Base-by-base conservation (phyloP, 2,329 filamentous ascomycete genomes). In the Chrysosphaeria jannelii region DNA sequence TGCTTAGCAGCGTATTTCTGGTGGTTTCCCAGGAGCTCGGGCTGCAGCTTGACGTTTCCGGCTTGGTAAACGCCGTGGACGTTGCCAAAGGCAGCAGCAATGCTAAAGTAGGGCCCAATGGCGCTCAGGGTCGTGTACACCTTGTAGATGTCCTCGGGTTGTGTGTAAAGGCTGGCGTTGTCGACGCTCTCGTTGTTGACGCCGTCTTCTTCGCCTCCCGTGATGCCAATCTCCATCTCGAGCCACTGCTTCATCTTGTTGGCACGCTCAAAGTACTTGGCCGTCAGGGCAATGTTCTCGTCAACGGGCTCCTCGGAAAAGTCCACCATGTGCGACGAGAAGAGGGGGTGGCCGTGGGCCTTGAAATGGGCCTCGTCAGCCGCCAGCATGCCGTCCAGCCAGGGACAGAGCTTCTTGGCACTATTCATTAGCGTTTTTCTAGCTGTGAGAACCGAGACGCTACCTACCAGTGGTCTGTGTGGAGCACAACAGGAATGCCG, bases 241-340 rank as follows among this genome's bases (percentile, higher is more conserved):
- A 97, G 65, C 76, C 76, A 93, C 51, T 91, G 78, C 62, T 88
- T 90, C 75, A 91, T 76, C 38, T 79, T 78, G 23, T 78, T 76
- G 43, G 71, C 75, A 36, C 81, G 72, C 65, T 90, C 69, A 33
- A 93, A 63, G 59, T 97, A 91, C 47, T 68, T 63, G 43, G 72
- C 74, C 30, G 81, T 93, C 43, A 75, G 91, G 43, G 69, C 46
- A 40, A 97, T 70, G 64, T 97, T 93, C 51, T 60, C 76, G 30
- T 85, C 62, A 34, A 90, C 71, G 19, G 62, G 43, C 57, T 93
- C 81, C 56, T 91, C 85, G 13, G 72, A 85, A 39, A 91, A 53
- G 50, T 97, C 85, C 42, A 93, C 90, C 85, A 97, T 97, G 67
- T 97, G 85, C 37, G 64, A 75, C 44, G 30, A 32, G 65, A 88